Evolutionary conservation across 371 early-diverging fungal species (phyloP), one percentile per base, ranked within the genome.

Genomic region (Mucor mucedo): DNA sequence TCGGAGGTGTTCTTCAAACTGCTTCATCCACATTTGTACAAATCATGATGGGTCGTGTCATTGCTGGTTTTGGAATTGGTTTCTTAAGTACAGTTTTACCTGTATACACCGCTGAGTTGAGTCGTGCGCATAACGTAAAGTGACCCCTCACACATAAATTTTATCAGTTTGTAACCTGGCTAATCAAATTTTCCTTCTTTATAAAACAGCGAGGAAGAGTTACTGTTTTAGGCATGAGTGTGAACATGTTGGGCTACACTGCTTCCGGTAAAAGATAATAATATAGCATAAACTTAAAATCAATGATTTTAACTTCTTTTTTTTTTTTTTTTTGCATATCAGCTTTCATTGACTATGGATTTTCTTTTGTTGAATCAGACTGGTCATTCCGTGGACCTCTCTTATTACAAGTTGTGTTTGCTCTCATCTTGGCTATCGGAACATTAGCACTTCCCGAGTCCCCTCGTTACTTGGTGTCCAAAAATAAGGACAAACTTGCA

Each of bases 41-140:
- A 14, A 60, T 84, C 49, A 52, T 75, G 30, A 21, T 78, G 38
- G 85, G 84, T 33, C 70, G 84, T 10, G 58, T 82, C 32, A 60
- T 83, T 47, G 65, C 76, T 56, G 85, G 85, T 38, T 79, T 78
- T 59, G 85, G 85, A 27, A 82, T 84, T 56, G 80, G 75, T 33
- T 75, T 79, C 32, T 62, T 78, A 5, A 71, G 75, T 52, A 82
- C 82, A 1, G 73, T 80, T 5, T 56, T 78, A 9, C 85, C 85
- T 3, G 76, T 82, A 11, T 82, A 82, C 35, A 77, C 78, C 16
- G 78, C 80, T 7, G 85, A 84, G 63, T 56, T 84, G 56, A 78
- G 71, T 69, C 77, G 68, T 50, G 77, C 77, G 27, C 77, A 77
- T 27, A 77, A 77, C 40, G 77, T 77, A 71, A 70, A 60, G 10